A percentile compares a stretch with the other conserved stretches of the same genome.
phyloP scores from a whole-genome alignment of 129 eudicot genomes.

The sunflower (Helianthus annuus) region DNA sequence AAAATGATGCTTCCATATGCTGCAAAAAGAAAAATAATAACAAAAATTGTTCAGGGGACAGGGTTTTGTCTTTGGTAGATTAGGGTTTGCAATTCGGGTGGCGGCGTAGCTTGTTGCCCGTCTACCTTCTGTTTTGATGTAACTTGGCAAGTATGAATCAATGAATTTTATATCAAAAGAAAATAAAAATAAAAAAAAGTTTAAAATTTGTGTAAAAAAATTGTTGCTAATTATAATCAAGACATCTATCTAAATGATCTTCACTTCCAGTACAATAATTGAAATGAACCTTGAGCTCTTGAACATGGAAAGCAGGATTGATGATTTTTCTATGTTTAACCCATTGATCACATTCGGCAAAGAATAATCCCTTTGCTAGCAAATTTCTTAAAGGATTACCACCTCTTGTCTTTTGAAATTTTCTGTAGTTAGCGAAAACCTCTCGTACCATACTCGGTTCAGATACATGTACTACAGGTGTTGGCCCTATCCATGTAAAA shows the following conservation, averaged over 20 bases:
- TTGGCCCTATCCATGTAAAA: constrained; percentile 22
- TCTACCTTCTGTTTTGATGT: no score
- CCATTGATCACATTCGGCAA: constrained; percentile 5
- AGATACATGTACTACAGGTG: background rate
- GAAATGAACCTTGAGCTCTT: constrained; percentile 25
- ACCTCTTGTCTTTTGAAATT: constrained; percentile 1
- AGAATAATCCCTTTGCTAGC: background rate
- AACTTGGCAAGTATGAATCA: no score
- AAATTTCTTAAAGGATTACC: constrained; percentile 21
- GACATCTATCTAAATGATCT: no score
- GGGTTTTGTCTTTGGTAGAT: no score
- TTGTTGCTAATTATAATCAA: background rate
- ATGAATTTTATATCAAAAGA: no score
- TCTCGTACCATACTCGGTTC: constrained; percentile 24
- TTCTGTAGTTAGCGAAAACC: background rate
- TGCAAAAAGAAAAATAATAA: background rate
- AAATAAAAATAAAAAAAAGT: no score
- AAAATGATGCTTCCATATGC: constrained; percentile 28
- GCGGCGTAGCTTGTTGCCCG: no score
- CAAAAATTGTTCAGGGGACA: background rate
- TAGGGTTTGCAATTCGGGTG: no score
- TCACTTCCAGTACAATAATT: background rate
- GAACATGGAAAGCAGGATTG: constrained; percentile 27
- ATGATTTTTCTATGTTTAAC: constrained; percentile 21
- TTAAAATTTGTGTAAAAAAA: background rate